Conservation (phyloP, 2,329 filamentous ascomycete genomes). For the Paraphoma sp. region DNA sequence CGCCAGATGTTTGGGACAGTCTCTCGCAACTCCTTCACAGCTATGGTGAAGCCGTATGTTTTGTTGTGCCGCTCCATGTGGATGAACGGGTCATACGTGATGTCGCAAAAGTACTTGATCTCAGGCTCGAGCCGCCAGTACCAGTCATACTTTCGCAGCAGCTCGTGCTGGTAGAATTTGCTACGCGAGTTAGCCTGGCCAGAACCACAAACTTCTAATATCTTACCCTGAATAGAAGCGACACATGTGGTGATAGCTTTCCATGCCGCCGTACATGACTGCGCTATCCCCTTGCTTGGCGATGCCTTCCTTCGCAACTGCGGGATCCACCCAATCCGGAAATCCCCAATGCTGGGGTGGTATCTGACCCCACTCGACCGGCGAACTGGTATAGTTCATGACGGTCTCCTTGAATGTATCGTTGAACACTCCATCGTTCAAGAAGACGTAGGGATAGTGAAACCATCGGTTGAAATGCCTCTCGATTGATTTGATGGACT, state of each 20-base stretch:
- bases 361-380: constrained; percentile 94
- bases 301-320: constrained; percentile 94
- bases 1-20: constrained; percentile 99
- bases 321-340: constrained; percentile 93
- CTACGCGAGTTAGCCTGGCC: constrained; percentile 50
- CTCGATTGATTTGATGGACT: constrained; percentile 97
- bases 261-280: constrained; percentile 99
- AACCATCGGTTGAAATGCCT: constrained; percentile 99
- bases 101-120: constrained; percentile 99
- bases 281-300: constrained; percentile 94
- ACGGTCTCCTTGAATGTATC: constrained; percentile 89
- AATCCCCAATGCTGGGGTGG: constrained; percentile 92
- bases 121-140: constrained; percentile 99
- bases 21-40: constrained; percentile 96
- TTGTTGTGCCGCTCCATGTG: constrained; percentile 95
- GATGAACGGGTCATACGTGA: constrained; percentile 97
- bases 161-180: constrained; percentile 96
- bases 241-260: constrained; percentile 99
- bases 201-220: neutral
- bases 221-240: constrained; percentile 95
- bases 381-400: constrained; percentile 84
- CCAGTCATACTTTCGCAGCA: constrained; percentile 97
- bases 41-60: constrained; percentile 98
- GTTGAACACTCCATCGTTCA: constrained; percentile 98
- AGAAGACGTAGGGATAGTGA: constrained; percentile 96